Base-by-base conservation (phyloP, 1,139 yeast species). In the Scheffersomyces quercinus region DNA sequence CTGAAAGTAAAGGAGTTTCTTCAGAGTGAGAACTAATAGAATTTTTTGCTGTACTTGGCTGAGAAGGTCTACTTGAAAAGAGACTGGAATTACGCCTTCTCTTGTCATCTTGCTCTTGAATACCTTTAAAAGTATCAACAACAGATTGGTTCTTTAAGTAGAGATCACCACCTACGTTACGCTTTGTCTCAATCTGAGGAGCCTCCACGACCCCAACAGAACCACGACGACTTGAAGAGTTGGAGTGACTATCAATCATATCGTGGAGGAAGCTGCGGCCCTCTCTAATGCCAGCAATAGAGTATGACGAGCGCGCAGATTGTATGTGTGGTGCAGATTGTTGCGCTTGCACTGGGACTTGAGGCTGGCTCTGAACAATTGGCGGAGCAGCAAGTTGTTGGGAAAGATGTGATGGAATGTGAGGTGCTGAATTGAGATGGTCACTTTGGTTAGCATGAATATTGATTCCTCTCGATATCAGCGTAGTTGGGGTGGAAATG, bases 91-190 rank as follows among this genome's bases (percentile, higher is more conserved):
- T 48, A 31, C 73, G 59, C 28, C 79, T 60, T 46, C 77, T 64
- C 45, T 65, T 68, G 44, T 73, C 78, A 53, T 75, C 79, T 51
- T 71, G 61, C 50, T 74, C 68, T 51, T 74, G 77, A 11, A 79
- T 73, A 11, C 70, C 80, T 50, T 71, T 75, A 50, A 79, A 68
- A 0, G 82, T 68, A 40, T 75, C 80, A n/a, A 76, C 70, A 0
- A 72, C 73, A 1, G 81, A 70, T 36, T 75, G 79, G 45, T 72
- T 75, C 41, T 65, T 69, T 48, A 78, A 55, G 55, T 78, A 79
- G 34, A 79, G 62, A 51, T 79, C 83, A 13, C 83, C 83, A n/a
- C 75, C 80, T 5, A 77, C 82, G 45, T 77, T 75, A 30, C 82
- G 56, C 49, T 70, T 74, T 0, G 82, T 77, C 53, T 77, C 82